Percentiles rank a stretch among this genome's conserved stretches.
These are phyloP conservation scores for Candida wancherniae DNA, from an alignment of 805 yeast genomes.

Conservation along the genomic window DNA sequence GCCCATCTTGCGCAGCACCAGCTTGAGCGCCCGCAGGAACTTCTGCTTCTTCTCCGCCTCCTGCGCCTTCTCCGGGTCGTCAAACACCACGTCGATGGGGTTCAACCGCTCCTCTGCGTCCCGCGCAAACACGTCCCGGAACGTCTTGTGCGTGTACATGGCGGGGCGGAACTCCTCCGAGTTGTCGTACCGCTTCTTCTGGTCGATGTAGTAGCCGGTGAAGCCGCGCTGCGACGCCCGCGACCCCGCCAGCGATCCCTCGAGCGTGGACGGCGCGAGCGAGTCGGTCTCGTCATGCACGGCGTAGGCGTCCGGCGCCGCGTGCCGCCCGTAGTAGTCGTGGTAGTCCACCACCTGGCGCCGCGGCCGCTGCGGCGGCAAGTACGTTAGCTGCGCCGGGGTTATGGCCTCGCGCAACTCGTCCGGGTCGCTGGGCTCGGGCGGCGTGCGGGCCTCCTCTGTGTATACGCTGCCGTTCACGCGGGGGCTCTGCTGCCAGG, in stretches of 20 bases:
- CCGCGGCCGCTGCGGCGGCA: background rate
- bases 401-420: slow-evolving; percentile 31
- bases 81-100: slow-evolving; percentile 39
- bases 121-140: slow-evolving; percentile 31
- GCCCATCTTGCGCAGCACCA: slow-evolving; percentile 25
- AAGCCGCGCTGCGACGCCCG: no score
- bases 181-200: slow-evolving; percentile 31
- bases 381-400: slow-evolving; percentile 31
- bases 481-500: no score
- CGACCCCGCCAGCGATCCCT: no score
- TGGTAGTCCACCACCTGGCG: slow-evolving; percentile 5
- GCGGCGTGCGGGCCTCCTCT: no score
- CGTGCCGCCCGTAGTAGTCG: slow-evolving; percentile 9
- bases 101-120: slow-evolving; percentile 29
- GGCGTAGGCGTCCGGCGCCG: no score
- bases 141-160: slow-evolving; percentile 37
- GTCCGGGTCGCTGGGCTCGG: no score
- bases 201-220: slow-evolving; percentile 36
- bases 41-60: slow-evolving; percentile 20
- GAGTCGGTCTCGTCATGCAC: no score
- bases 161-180: slow-evolving; percentile 29
- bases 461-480: no score
- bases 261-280: no score
- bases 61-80: slow-evolving; percentile 18
- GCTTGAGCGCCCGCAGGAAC: slow-evolving; percentile 21